These are phyloP conservation scores for Thelephora terrestris DNA, from an alignment of 1,284 basidiomycete genomes.

Conservation along the genomic window DNA sequence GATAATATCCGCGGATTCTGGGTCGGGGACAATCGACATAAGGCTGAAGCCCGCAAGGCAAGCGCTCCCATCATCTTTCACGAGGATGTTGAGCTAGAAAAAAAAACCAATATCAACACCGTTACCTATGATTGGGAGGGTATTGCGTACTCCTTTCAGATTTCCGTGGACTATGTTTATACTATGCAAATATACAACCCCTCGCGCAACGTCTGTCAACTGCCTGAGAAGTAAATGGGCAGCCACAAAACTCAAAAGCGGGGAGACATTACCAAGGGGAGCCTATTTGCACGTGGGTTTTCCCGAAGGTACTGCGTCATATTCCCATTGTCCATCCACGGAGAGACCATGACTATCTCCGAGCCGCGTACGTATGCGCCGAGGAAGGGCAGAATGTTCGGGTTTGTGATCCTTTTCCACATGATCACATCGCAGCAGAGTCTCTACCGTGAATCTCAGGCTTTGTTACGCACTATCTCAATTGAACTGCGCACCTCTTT, in stretches of 20 bases:
- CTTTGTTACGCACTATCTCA: too few species aligned
- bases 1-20: too few species aligned
- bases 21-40: too few species aligned
- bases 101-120: not conserved
- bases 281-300: not conserved
- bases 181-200: not conserved
- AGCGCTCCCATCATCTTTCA: conserved; percentile 11
- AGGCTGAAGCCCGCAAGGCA: too few species aligned
- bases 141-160: not conserved
- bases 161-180: not conserved
- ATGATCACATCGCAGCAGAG: conserved; percentile 2
- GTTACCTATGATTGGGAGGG: too few species aligned
- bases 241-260: too few species aligned
- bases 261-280: not conserved
- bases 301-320: not conserved
- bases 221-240: not conserved
- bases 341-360: not conserved
- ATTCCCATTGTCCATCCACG: not conserved
- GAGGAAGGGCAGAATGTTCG: conserved; percentile 2
- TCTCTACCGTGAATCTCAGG: not conserved
- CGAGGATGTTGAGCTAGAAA: conserved; percentile 19
- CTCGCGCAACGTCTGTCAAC: not conserved
- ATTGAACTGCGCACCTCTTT: too few species aligned
- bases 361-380: not conserved
- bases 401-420: conserved; percentile 2